Conservation (phyloP, 495 filamentous ascomycete species). For the Aspergillus campestris region DNA sequence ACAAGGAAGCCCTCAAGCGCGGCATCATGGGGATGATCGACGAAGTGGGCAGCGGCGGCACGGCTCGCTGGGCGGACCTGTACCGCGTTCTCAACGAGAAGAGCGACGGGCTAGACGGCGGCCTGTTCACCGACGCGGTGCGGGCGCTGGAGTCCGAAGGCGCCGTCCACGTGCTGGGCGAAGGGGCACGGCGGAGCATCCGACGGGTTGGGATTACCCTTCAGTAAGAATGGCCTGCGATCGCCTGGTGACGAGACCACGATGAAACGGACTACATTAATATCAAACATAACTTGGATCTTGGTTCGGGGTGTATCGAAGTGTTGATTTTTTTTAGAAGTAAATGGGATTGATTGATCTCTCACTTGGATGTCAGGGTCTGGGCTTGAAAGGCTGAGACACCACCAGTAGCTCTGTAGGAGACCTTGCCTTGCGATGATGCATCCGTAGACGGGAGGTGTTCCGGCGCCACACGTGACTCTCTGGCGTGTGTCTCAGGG, state of each 20-base stretch:
- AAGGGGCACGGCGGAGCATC: conserved; percentile 75
- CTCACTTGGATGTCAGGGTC: no score
- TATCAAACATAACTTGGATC: no score
- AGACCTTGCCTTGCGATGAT: no score
- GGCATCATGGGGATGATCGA: conserved; percentile 67
- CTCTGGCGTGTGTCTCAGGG: no score
- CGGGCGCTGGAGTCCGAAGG: conserved; percentile 79
- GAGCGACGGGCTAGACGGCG: conserved; percentile 61
- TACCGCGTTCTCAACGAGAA: conserved; percentile 64
- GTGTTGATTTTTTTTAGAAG: no score
- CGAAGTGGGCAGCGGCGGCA: conserved; percentile 54
- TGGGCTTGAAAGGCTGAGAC: no score
- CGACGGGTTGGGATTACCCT: conserved; percentile 59
- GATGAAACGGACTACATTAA: conserved; percentile 16
- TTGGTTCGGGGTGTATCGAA: no score
- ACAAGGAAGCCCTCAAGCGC: conserved; percentile 76
- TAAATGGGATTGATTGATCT: no score
- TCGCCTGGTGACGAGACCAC: conserved; percentile 13
- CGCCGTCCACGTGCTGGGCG: conserved; percentile 67
- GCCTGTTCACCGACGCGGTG: conserved; percentile 76
- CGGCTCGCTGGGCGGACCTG: conserved; percentile 70
- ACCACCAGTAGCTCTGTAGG: no score
- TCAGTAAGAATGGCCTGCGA: background rate
- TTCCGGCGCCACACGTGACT: no score
- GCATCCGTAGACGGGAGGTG: no score